These are phyloP conservation scores for Grigorovia jiainica DNA, from an alignment of 805 yeast species.

Conservation along the genomic window DNA sequence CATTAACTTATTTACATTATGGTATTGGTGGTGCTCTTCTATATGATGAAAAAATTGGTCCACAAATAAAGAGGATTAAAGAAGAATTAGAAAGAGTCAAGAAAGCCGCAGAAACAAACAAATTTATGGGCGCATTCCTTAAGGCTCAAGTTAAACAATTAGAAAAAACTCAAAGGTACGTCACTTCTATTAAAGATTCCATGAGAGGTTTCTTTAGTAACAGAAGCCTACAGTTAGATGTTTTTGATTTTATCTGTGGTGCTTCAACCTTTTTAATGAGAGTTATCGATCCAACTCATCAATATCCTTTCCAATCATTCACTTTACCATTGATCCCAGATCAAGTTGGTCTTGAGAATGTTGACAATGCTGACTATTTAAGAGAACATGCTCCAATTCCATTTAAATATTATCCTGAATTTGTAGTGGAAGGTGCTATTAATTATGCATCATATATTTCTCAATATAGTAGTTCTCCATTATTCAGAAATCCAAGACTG, in stretches of 20 bases:
- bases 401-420: constrained; percentile 81
- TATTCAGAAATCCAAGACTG: constrained; percentile 45
- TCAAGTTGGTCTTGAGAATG: constrained; percentile 51
- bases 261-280: constrained; percentile 62
- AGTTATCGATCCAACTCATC: constrained; percentile 62
- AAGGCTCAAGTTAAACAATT: constrained; percentile 41
- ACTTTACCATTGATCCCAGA: constrained; percentile 52
- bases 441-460: constrained; percentile 58
- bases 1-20: constrained; percentile 72
- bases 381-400: constrained; percentile 60
- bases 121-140: constrained; percentile 1
- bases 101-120: not conserved
- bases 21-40: constrained; percentile 77
- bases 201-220: constrained; percentile 54
- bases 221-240: constrained; percentile 48
- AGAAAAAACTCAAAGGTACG: constrained; percentile 32
- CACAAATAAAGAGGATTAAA: constrained; percentile 40
- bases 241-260: constrained; percentile 73
- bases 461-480: constrained; percentile 46
- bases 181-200: constrained; percentile 43
- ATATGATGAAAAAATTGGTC: constrained; percentile 45
- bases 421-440: constrained; percentile 70
- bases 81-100: constrained; percentile 21
- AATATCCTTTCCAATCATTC: constrained; percentile 45
- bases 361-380: constrained; percentile 66